Percentiles rank a stretch among this genome's conserved stretches.
These are phyloP conservation scores for Ceratobasidium sp. DNA, from an alignment of 1,284 basidiomycete genomes.

Conservation along the genomic window DNA sequence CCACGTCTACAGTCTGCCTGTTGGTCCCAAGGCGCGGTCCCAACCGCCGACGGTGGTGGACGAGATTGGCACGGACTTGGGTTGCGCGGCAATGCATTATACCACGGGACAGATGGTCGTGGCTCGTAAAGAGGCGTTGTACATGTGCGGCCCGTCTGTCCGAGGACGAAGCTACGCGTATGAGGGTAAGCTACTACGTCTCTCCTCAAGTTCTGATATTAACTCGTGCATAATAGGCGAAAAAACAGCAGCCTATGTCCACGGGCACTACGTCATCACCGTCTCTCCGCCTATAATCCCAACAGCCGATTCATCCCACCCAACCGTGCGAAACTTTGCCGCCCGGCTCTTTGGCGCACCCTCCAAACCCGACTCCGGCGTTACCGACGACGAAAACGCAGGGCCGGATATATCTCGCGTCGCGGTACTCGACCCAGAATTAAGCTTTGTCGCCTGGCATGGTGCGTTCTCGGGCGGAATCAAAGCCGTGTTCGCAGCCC, in stretches of 20 bases:
- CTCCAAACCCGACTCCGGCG: not conserved
- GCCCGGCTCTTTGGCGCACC: slow-evolving; percentile 49
- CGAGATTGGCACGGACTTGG: slow-evolving; percentile 83
- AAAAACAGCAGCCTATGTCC: slow-evolving; percentile 73
- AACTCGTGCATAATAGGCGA: slow-evolving; percentile 54
- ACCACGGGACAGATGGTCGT: slow-evolving; percentile 76
- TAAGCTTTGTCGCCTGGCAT: slow-evolving; percentile 87
- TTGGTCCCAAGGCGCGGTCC: slow-evolving; percentile 76
- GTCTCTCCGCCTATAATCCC: slow-evolving; percentile 85
- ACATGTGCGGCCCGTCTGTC: slow-evolving; percentile 83
- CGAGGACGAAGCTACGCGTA: slow-evolving; percentile 88
- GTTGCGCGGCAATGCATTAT: slow-evolving; percentile 84
- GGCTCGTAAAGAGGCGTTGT: slow-evolving; percentile 91
- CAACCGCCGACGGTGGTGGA: slow-evolving; percentile 73
- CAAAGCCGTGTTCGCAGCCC: slow-evolving; percentile 69
- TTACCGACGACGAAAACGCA: slow-evolving; percentile 43
- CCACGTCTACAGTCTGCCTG: slow-evolving; percentile 77
- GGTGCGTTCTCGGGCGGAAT: slow-evolving; percentile 82
- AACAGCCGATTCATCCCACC: slow-evolving; percentile 66
- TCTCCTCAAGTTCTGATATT: not conserved
- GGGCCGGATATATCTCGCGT: slow-evolving; percentile 81
- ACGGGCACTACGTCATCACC: slow-evolving; percentile 84
- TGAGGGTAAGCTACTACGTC: slow-evolving; percentile 65
- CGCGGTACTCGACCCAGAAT: slow-evolving; percentile 90
- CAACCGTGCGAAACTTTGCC: slow-evolving; percentile 78